These are phyloP conservation scores for Pythium diclinum DNA, from an alignment of 352 stramenopile genomes.

Conservation along the genomic window DNA sequence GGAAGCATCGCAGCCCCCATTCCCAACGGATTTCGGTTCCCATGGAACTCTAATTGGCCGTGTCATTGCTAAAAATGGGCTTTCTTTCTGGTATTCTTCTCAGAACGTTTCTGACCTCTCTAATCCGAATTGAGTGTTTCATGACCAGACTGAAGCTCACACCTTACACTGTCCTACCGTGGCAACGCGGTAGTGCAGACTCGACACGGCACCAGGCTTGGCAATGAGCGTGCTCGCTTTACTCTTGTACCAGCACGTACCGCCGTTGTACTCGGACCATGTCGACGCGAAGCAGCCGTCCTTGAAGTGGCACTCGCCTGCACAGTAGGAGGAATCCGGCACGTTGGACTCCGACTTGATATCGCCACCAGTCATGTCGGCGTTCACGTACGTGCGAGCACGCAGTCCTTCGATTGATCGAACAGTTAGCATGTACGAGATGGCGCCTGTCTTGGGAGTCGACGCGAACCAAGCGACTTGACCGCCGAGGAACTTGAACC, in stretches of 20 bases:
- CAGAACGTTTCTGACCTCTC: conserved; percentile 2
- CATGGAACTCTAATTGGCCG: neutral
- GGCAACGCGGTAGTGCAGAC: neutral
- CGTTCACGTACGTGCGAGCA: neutral
- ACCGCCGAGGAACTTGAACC: conserved; percentile 1
- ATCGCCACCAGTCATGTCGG: neutral
- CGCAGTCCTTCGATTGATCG: neutral
- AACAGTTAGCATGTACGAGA: neutral
- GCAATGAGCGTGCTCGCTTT: neutral
- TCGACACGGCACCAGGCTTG: neutral
- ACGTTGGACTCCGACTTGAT: neutral
- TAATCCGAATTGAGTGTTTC: neutral
- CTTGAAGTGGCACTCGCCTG: neutral
- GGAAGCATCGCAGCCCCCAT: neutral
- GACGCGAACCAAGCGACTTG: neutral
- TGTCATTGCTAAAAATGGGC: neutral
- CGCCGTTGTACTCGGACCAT: neutral
- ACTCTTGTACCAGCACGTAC: neutral
- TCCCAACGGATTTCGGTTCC: too few species aligned
- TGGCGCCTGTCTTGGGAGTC: neutral
- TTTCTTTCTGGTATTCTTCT: neutral
- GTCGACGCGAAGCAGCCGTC: neutral
- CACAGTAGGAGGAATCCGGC: neutral
- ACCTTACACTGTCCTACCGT: neutral
- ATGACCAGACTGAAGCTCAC: neutral